These are phyloP conservation scores for Sapria himalayana DNA, from an alignment of 345 rosid genomes.

Conservation along the genomic window DNA sequence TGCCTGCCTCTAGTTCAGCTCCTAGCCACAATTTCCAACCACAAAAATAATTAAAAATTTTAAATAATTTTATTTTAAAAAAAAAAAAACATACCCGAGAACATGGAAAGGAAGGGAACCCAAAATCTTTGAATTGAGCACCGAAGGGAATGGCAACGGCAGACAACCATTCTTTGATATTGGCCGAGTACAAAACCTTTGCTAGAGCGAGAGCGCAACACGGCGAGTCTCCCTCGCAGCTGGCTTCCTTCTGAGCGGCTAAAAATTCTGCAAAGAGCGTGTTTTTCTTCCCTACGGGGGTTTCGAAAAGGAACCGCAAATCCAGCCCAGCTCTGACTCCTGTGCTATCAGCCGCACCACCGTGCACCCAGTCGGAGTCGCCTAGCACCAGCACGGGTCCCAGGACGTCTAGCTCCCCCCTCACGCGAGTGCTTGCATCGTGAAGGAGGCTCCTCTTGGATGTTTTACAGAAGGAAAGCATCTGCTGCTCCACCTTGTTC, in stretches of 20 bases:
- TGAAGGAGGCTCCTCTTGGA: conserved; percentile 43
- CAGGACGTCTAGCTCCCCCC: conserved; percentile 48
- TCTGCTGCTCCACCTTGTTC: conserved; percentile 50
- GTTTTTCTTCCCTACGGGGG: conserved; percentile 32
- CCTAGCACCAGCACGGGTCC: conserved; percentile 45
- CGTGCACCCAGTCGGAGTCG: conserved; percentile 20
- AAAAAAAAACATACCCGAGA: too few species aligned
- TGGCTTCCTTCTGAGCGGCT: conserved; percentile 22
- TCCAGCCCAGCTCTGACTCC: conserved; percentile 43
- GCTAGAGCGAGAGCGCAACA: conserved; percentile 38
- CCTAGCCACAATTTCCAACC: too few species aligned
- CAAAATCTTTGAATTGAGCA: conserved; percentile 53
- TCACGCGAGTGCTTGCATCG: conserved; percentile 40
- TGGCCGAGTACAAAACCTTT: conserved; percentile 44
- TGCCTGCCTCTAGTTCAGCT: too few species aligned
- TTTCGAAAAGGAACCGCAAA: conserved; percentile 49
- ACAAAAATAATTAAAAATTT: too few species aligned
- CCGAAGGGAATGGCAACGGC: conserved; percentile 54
- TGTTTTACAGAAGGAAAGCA: conserved; percentile 29
- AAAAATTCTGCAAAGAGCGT: conserved; percentile 42
- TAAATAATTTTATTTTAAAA: too few species aligned
- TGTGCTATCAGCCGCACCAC: conserved; percentile 24
- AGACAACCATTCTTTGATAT: conserved; percentile 47
- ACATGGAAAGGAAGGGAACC: too few species aligned
- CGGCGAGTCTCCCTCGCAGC: conserved; percentile 10